Evolutionary conservation across 2,329 filamentous ascomycete species (phyloP).

Genomic region (Alternaria sp.): DNA sequence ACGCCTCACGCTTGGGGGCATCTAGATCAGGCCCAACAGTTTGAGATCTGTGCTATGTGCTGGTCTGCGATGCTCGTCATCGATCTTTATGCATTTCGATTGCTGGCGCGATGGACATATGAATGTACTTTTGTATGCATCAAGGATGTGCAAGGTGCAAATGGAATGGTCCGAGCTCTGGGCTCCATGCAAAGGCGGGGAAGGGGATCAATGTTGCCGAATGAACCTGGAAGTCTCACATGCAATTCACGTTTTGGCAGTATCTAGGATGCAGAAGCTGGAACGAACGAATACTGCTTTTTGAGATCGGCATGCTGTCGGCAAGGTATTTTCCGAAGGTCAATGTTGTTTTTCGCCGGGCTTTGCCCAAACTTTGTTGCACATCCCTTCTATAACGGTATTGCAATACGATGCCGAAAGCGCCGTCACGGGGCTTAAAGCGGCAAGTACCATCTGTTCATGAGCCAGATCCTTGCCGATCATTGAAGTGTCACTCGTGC

Average conservation of each 20-base stretch:
- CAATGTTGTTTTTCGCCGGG: slow-evolving; percentile 1
- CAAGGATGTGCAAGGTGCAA: slow-evolving; percentile 2
- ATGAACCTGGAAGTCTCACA: not conserved
- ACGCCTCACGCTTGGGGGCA: slow-evolving; percentile 1
- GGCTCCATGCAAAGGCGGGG: slow-evolving; percentile 2
- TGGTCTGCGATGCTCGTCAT: not conserved
- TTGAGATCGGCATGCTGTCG: slow-evolving; percentile 3
- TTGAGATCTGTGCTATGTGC: not conserved
- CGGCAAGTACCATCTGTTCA: slow-evolving; percentile 30
- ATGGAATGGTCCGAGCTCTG: not conserved
- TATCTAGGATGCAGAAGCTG: slow-evolving; percentile 1
- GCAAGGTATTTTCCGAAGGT: slow-evolving; percentile 5
- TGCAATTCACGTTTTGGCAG: slow-evolving; percentile 3
- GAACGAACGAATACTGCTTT: slow-evolving; percentile 4
- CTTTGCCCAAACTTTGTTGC: not conserved
- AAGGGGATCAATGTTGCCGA: slow-evolving; percentile 1
- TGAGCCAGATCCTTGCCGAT: slow-evolving; percentile 18
- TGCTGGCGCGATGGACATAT: not conserved
- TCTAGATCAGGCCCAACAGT: slow-evolving; percentile 4
- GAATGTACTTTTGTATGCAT: slow-evolving; percentile 4
- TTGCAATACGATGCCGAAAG: slow-evolving; percentile 11
- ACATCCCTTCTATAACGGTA: slow-evolving; percentile 7
- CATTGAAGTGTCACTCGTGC: slow-evolving; percentile 10
- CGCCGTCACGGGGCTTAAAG: slow-evolving; percentile 5
- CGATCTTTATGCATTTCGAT: slow-evolving; percentile 2